phyloP scores from a whole-genome alignment of 192 early-diverging fungal species.

The Linnemannia zychae region DNA sequence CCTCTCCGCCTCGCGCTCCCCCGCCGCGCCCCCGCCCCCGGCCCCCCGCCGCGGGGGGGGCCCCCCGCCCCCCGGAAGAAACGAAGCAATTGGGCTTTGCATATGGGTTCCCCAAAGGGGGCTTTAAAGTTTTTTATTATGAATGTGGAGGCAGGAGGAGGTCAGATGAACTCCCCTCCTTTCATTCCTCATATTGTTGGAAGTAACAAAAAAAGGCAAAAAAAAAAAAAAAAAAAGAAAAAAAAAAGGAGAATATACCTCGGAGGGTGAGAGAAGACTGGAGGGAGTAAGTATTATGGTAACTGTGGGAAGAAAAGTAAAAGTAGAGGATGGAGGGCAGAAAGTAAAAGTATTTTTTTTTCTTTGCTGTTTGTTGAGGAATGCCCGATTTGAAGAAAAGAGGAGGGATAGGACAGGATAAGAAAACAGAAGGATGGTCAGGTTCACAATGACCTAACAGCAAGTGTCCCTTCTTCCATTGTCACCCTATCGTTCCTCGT shows the following conservation, averaged over 20 bases:
- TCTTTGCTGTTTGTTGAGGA: too few species aligned
- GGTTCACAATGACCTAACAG: not conserved
- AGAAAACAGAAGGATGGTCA: not conserved
- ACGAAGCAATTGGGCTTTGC: not conserved
- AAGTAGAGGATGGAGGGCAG: not conserved
- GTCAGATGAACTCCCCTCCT: too few species aligned
- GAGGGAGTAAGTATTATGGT: too few species aligned
- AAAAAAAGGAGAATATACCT: slow-evolving; percentile 7
- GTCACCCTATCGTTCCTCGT: not conserved
- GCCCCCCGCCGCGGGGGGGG: too few species aligned
- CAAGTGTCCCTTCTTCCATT: not conserved
- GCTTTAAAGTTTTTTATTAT: slow-evolving; percentile 9
- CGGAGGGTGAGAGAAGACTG: not conserved
- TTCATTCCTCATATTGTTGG: not conserved
- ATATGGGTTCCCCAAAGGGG: not conserved
- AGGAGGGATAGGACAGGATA: not conserved
- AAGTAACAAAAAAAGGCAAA: not conserved
- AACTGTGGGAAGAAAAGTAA: not conserved
- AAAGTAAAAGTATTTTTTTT: not conserved
- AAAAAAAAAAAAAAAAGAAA: slow-evolving; percentile 9
- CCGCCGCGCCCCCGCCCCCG: too few species aligned
- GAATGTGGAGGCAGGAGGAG: too few species aligned
- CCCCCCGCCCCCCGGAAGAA: too few species aligned
- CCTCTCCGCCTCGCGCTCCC: too few species aligned
- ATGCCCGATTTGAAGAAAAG: not conserved